Evolutionary conservation across 2,329 filamentous ascomycete species (phyloP).

Genomic region (Colletotrichum godetiae): DNA sequence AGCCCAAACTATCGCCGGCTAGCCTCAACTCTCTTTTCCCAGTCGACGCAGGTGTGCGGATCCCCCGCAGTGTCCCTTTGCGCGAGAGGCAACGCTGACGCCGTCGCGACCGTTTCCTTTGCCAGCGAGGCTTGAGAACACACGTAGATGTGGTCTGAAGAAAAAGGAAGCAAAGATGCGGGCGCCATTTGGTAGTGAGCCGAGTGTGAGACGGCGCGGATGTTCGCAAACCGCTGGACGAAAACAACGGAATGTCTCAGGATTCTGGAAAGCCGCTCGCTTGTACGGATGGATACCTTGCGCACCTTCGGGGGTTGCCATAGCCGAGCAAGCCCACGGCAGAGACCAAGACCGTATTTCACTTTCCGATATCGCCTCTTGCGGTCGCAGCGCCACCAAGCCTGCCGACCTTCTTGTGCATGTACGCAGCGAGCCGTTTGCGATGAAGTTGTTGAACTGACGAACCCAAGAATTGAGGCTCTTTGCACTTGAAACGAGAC

Average conservation of each 20-base stretch:
- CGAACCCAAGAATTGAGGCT: constrained; percentile 13
- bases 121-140: not conserved
- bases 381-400: not conserved
- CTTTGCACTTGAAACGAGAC: constrained; percentile 6
- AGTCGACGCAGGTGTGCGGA: constrained; percentile 15
- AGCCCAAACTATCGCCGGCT: constrained; percentile 20
- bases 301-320: not conserved
- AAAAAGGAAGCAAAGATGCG: not conserved
- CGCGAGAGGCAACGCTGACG: not conserved
- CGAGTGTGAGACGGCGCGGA: not conserved
- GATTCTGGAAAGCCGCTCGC: not conserved
- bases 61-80: constrained; percentile 26
- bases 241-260: constrained; percentile 8
- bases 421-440: not conserved
- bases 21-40: constrained; percentile 30
- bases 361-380: constrained; percentile 13
- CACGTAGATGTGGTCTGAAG: not conserved
- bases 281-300: not conserved
- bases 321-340: not conserved
- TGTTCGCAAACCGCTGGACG: not conserved
- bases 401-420: not conserved
- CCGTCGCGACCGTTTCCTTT: constrained; percentile 5
- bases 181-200: not conserved
- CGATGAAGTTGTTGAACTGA: not conserved
- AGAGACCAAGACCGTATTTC: constrained; percentile 12